Evolutionary conservation across 1,284 basidiomycete genomes (phyloP).

Genomic region (Quambalaria eucalypti): DNA sequence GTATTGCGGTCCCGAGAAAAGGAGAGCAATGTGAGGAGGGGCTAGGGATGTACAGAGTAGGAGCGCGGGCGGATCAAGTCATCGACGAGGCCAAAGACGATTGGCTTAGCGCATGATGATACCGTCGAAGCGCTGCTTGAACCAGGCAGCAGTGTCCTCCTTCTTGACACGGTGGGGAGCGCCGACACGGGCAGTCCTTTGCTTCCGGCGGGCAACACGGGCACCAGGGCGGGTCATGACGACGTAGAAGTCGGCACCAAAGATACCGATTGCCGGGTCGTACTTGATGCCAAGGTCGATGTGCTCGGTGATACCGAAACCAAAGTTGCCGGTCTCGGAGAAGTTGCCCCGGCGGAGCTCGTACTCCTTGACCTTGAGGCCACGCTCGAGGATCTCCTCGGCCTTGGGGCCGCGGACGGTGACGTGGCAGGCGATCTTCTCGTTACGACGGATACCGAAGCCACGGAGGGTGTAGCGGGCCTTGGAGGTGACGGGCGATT

Average conservation of each 20-base stretch:
- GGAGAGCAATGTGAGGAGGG: no score
- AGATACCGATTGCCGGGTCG: conserved; percentile 47
- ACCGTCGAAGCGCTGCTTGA: conserved; percentile 70
- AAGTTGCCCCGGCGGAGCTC: conserved; percentile 84
- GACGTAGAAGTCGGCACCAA: conserved; percentile 46
- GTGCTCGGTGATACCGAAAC: conserved; percentile 54
- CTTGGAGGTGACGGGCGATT: conserved; percentile 98
- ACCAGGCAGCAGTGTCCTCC: conserved; percentile 76
- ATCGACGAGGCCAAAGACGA: no score
- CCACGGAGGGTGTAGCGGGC: conserved; percentile 98
- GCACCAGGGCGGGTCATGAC: conserved; percentile 94
- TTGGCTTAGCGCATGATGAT: conserved; percentile 28
- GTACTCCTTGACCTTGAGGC: conserved; percentile 99
- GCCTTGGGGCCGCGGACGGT: conserved; percentile 99
- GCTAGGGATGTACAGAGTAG: no score
- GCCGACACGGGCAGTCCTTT: conserved; percentile 77
- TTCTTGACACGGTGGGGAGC: conserved; percentile 61
- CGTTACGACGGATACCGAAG: conserved; percentile 99
- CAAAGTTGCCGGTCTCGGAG: conserved; percentile 52
- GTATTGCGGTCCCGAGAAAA: no score
- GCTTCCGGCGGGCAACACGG: conserved; percentile 84
- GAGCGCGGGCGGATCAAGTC: no score
- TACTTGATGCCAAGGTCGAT: conserved; percentile 90
- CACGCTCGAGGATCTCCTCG: conserved; percentile 96
- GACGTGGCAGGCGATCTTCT: conserved; percentile 99